These are phyloP conservation scores for Alloascoidea hylecoeti DNA, from an alignment of 805 yeast species.

Conservation along the genomic window DNA sequence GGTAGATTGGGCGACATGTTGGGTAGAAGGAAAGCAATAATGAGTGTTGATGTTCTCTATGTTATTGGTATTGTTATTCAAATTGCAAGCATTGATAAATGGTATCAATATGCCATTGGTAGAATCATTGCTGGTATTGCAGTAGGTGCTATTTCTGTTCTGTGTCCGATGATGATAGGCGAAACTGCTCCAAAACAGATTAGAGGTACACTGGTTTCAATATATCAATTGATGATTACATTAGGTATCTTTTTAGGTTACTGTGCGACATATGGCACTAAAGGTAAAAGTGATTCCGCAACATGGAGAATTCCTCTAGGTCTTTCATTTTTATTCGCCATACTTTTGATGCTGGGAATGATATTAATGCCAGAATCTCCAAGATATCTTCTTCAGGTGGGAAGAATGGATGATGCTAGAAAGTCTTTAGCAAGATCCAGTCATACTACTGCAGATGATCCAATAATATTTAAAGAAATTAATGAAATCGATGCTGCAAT, in stretches of 20 bases:
- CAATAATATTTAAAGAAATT: slow-evolving; percentile 28
- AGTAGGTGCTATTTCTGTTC: slow-evolving; percentile 66
- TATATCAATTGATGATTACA: slow-evolving; percentile 65
- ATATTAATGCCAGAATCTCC: slow-evolving; percentile 66
- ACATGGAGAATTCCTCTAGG: slow-evolving; percentile 72
- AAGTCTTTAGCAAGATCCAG: slow-evolving; percentile 41
- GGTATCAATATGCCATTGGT: slow-evolving; percentile 49
- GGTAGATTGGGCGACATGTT: slow-evolving; percentile 39
- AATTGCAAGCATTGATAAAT: slow-evolving; percentile 22
- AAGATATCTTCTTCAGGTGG: slow-evolving; percentile 47
- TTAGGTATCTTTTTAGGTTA: slow-evolving; percentile 64
- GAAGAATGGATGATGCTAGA: slow-evolving; percentile 41
- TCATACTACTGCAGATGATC: slow-evolving; percentile 43
- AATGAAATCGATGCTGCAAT: slow-evolving; percentile 29
- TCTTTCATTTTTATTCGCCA: slow-evolving; percentile 62
- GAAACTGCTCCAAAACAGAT: slow-evolving; percentile 69
- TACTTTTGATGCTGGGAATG: slow-evolving; percentile 44
- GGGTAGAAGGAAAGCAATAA: slow-evolving; percentile 52
- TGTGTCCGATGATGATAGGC: slow-evolving; percentile 68
- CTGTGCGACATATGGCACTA: slow-evolving; percentile 57
- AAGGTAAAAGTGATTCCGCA: slow-evolving; percentile 33
- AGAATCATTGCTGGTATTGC: slow-evolving; percentile 63
- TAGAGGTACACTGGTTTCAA: slow-evolving; percentile 64
- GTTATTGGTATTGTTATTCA: slow-evolving; percentile 39
- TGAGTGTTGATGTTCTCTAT: slow-evolving; percentile 30